phyloP scores from a whole-genome alignment of 164 flowering plant genomes.

The Dillenia suffruticosa region DNA sequence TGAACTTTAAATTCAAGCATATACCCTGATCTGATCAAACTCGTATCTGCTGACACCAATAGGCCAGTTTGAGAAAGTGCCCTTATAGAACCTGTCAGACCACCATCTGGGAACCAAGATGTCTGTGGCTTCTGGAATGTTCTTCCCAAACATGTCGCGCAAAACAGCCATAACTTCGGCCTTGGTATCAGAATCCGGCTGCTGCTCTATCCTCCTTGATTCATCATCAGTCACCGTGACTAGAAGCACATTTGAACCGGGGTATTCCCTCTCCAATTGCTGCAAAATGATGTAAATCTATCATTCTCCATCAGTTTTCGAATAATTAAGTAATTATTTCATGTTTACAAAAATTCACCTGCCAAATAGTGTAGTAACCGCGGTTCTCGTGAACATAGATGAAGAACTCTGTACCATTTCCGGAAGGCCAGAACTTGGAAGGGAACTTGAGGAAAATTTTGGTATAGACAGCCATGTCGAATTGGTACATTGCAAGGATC shows the following conservation, averaged over 20 bases:
- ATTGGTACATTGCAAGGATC: constrained; percentile 21
- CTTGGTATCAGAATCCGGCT: constrained; percentile 31
- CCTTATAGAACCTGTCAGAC: constrained; percentile 35
- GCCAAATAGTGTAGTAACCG: constrained; percentile 42
- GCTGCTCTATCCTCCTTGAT: constrained; percentile 40
- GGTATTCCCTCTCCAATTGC: constrained; percentile 40
- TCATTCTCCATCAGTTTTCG: neutral
- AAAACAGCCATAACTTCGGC: constrained; percentile 41
- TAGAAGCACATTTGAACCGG: constrained; percentile 37
- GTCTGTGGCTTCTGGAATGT: constrained; percentile 35
- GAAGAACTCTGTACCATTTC: constrained; percentile 37
- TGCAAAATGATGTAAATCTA: constrained; percentile 1
- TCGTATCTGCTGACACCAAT: constrained; percentile 25
- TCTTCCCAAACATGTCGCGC: constrained; percentile 40
- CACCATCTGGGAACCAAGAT: constrained; percentile 47
- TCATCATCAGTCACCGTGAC: constrained; percentile 43
- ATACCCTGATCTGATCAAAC: constrained; percentile 32
- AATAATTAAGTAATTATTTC: neutral
- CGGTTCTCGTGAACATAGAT: constrained; percentile 26
- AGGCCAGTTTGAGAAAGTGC: constrained; percentile 44
- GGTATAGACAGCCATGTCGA: constrained; percentile 26
- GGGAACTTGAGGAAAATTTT: constrained; percentile 36
- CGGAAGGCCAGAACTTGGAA: constrained; percentile 30
- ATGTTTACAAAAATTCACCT: constrained; percentile 20
- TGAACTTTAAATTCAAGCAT: neutral